Evolutionary conservation across 1,284 basidiomycete genomes (phyloP), one percentile per base, ranked within the genome.

Genomic region (Athelia sp.): DNA sequence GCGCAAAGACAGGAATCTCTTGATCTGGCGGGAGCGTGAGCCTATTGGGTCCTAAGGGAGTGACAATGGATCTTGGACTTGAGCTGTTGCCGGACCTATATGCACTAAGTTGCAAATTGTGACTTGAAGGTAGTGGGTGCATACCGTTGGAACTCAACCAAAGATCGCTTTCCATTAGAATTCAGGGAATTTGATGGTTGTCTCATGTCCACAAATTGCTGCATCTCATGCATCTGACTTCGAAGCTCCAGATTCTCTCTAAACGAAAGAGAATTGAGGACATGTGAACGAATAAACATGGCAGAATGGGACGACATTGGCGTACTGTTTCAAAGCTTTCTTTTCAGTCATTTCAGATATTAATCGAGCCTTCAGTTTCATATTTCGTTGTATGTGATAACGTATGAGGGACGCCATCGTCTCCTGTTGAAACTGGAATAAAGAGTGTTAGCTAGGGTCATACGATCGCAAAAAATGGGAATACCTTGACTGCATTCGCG

Each of bases 381-480:
- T 64, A 54, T 75, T 72, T 52, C 78, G 75, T 14, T 67, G 58
- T 57, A 75, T 78, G 55, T 84, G 84, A 55, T 78, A 75, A 36
- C 78, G 74, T 35, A 87, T 75, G 48, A 87, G 77, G 36, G 77
- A 71, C 2, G 81, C 79, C 63, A 90, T 74, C n/a, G 78, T 78
- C 54, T 88, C 84, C 64, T 85, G 79, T 64, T 91, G 88, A 59
- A 89, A 88, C 87, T 90, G 52, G 1, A 44, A 29, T 32, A 32
- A 46, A 51, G 43, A 24, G 43, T 38, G 46, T n/a, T n/a, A 36
- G 45, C 46, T 45, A 43, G 34, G 42, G 35, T 46, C n/a, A 49
- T 54, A 34, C 21, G 45, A 48, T 42, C 14, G 26, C 29, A 48
- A 21, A n/a, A 49, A 43, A 31, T 36, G 29, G n/a, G 52, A 66